These are phyloP conservation scores for Fraxinus anomala DNA, from an alignment of 257 asterid species.

Conservation along the genomic window DNA sequence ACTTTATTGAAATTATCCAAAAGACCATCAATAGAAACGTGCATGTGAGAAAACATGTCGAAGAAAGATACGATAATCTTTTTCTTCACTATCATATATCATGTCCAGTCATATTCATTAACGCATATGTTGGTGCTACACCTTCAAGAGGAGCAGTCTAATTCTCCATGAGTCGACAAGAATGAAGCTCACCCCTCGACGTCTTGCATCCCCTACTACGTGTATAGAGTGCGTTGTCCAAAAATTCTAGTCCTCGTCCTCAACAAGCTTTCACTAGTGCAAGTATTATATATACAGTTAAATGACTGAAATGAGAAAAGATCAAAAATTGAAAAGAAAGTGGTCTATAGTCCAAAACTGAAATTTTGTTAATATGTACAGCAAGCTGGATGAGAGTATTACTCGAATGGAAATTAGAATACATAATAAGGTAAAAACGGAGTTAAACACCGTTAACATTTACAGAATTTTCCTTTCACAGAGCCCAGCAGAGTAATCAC, in stretches of 20 bases:
- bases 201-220: background rate
- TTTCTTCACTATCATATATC: no score
- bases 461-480: background rate
- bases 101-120: no score
- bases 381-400: background rate
- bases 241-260: background rate
- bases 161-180: background rate
- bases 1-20: background rate
- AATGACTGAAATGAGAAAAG: background rate
- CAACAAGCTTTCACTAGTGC: background rate
- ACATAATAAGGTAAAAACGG: background rate
- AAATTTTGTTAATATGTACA: background rate
- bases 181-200: background rate
- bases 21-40: background rate
- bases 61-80: no score
- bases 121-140: background rate
- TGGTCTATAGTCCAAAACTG: background rate
- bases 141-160: background rate
- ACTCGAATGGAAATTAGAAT: conserved; percentile 1
- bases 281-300: no score
- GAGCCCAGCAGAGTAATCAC: conserved; percentile 28
- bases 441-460: conserved; percentile 23
- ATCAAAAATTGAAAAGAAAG: background rate
- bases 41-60: background rate
- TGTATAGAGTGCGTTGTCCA: background rate